Evolutionary conservation across 371 early-diverging fungal genomes (phyloP).

Genomic region (Catenaria anguillulae): DNA sequence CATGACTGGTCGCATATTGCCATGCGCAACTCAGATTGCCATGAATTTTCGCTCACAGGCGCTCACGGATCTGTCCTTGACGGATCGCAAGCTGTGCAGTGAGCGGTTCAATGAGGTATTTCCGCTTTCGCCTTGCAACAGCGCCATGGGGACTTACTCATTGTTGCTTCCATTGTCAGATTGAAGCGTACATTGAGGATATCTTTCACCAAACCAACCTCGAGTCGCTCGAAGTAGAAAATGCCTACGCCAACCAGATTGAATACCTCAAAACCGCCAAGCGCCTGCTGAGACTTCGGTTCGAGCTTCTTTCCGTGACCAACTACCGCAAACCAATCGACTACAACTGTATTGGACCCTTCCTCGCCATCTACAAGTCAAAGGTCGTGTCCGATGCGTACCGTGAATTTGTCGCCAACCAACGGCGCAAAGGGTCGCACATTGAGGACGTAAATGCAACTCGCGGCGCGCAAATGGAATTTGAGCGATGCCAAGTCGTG

Average conservation of each 20-base stretch:
- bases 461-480: constrained; percentile 9
- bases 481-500: constrained; percentile 28
- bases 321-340: background rate
- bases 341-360: background rate
- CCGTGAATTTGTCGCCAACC: background rate
- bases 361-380: background rate
- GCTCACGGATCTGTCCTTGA: background rate
- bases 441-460: background rate
- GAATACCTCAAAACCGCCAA: background rate
- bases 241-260: background rate
- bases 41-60: background rate
- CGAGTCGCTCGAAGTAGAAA: background rate
- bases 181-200: background rate
- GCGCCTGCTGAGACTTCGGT: background rate
- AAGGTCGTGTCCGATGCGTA: background rate
- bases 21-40: background rate
- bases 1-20: background rate
- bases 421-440: constrained; percentile 4
- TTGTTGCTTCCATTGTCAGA: background rate
- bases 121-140: background rate
- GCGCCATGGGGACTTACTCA: background rate
- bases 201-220: background rate
- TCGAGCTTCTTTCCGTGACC: background rate
- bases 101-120: background rate
- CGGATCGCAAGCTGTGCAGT: background rate